Evolutionary conservation across 176 grass and related monocot species (phyloP), one percentile per base, ranked within the genome.

Genomic region (Aegilops umbellulata): DNA sequence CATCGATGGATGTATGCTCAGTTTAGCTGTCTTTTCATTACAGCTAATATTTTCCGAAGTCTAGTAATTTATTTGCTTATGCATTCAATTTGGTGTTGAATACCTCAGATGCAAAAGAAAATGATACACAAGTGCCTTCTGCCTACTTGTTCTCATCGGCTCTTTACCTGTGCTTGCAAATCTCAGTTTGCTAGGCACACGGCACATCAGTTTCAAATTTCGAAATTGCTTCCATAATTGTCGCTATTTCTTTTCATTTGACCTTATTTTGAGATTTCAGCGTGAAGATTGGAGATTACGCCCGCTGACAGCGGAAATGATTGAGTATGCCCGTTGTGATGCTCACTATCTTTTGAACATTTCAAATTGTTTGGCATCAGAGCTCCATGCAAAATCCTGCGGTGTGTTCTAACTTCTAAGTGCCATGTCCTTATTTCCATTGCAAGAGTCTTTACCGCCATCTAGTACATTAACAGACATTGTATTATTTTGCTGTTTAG

Each of bases 271-370:
- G 57, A 83, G 36, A 84, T 88, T 89, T 38, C 82, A 98, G 96
- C 93, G 87, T 62, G 96, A 94, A 89, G 96, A 98, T 94, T 98
- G 96, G 96, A 95, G 96, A 83, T n/a, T 92, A 80, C 91, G 96
- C 32, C 93, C 96, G 36, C 53, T 98, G 66, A 91, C 88, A 74
- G 15, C 60, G 60, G 89, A 94, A 85, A 98, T 98, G 96, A 79
- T 92, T 81, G 84, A 92, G 66, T 98, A 98, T 86, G 96, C 96
- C 32, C 81, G 87, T 53, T 87, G 60, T 86, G 96, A 98, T 90
- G 96, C 92, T 71, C 93, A 94, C 83, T 98, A 95, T 86, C 76
- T 98, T 60, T 47, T 98, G 80, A 95, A 91, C 86, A 94, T 98
- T n/a, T 78, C 96, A 74, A 88, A 91, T 79, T 95, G 91, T 88